phyloP scores from a whole-genome alignment of 2,329 filamentous ascomycete species.

The Orbilia blumenaviensis region DNA sequence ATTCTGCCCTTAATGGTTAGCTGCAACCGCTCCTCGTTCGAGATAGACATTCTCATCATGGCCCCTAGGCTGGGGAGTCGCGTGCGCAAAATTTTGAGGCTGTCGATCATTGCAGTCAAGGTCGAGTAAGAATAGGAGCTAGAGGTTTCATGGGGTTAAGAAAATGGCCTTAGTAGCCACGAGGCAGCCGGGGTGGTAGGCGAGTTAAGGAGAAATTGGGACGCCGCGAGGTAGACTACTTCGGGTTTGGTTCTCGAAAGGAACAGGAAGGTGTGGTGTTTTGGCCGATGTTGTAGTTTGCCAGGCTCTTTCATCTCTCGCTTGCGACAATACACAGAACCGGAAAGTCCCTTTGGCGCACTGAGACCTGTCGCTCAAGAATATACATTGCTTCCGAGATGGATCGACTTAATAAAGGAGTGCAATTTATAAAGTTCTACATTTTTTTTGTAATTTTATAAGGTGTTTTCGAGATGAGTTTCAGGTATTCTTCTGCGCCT shows the following conservation, averaged over 20 bases:
- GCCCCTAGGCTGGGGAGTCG: not conserved
- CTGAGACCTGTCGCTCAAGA: slow-evolving; percentile 11
- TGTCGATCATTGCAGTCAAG: not conserved
- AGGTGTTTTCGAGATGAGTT: not conserved
- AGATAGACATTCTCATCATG: not conserved
- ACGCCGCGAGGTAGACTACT: not conserved
- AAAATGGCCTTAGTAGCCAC: slow-evolving; percentile 5
- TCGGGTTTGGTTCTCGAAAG: not conserved
- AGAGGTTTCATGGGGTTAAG: slow-evolving; percentile 1
- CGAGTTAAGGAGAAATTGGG: not conserved
- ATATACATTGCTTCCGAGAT: not conserved
- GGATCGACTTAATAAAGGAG: not conserved
- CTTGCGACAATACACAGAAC: not conserved
- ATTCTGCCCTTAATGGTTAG: slow-evolving; percentile 6
- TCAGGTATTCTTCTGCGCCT: too few species aligned
- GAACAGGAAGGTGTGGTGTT: slow-evolving; percentile 15
- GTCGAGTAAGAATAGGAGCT: not conserved
- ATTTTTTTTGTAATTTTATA: too few species aligned
- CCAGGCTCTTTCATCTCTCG: not conserved
- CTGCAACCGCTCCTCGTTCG: not conserved
- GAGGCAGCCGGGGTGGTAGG: not conserved
- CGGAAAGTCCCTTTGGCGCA: not conserved
- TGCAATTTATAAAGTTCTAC: not conserved
- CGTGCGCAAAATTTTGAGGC: slow-evolving; percentile 9
- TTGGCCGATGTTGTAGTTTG: not conserved